Conservation (phyloP, 1,284 basidiomycete genomes). For the Microbotryum violaceum region DNA sequence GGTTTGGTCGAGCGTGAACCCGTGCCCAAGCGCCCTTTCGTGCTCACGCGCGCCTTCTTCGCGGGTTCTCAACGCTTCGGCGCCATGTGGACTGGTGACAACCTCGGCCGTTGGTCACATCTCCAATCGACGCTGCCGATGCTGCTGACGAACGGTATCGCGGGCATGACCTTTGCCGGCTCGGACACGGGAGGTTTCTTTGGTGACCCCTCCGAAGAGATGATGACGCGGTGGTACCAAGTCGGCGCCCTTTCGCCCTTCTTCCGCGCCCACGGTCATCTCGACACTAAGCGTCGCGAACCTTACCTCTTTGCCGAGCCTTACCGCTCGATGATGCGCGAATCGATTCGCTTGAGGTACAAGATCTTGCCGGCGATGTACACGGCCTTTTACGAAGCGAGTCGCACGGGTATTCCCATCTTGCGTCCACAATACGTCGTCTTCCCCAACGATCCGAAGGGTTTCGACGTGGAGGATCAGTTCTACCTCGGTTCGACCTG, state of each 20-base stretch:
- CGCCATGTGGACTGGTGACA: conserved; percentile 99
- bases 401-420: conserved; percentile 68
- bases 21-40: conserved; percentile 76
- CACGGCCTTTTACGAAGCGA: conserved; percentile 84
- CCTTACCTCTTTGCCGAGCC: conserved; percentile 89
- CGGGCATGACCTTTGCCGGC: conserved; percentile 89
- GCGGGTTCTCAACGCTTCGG: conserved; percentile 92
- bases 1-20: conserved; percentile 70
- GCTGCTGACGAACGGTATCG: conserved; percentile 81
- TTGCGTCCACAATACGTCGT: conserved; percentile 84
- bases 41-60: conserved; percentile 89
- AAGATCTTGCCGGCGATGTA: conserved; percentile 90
- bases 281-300: conserved; percentile 95
- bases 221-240: conserved; percentile 96
- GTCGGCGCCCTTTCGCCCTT: conserved; percentile 92
- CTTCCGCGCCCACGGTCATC: conserved; percentile 96
- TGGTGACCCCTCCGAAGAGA: conserved; percentile 86
- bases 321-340: conserved; percentile 69
- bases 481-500: conserved; percentile 86
- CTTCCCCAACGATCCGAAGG: conserved; percentile 77
- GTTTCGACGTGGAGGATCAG: conserved; percentile 87
- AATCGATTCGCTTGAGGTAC: conserved; percentile 77
- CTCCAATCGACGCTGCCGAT: conserved; percentile 90
- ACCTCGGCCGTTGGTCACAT: conserved; percentile 95
- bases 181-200: conserved; percentile 98